Conservation (phyloP, 2,329 filamentous ascomycete genomes). For the Achaetomium macrosporum region DNA sequence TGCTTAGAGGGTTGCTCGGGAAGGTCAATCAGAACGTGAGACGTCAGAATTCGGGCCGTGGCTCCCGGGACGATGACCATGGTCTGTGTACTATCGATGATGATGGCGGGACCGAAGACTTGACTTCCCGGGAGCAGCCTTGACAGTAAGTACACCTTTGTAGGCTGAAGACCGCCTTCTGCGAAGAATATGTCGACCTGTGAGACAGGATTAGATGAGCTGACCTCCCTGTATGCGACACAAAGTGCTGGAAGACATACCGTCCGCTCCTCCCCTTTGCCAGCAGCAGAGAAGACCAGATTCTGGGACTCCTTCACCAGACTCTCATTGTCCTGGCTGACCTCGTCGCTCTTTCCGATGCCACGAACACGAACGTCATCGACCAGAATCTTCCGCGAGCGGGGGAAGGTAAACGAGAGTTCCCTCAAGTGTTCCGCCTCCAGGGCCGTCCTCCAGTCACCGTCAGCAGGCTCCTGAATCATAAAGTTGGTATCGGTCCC, state of each 20-base stretch:
- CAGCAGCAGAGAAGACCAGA: slow-evolving; percentile 27
- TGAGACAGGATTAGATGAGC: no score
- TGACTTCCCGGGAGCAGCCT: slow-evolving; percentile 66
- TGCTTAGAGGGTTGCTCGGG: slow-evolving; percentile 36
- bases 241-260: no score
- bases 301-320: slow-evolving; percentile 74
- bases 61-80: slow-evolving; percentile 81
- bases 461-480: slow-evolving; percentile 67
- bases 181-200: slow-evolving; percentile 59
- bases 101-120: slow-evolving; percentile 73
- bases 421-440: slow-evolving; percentile 84
- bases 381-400: slow-evolving; percentile 73
- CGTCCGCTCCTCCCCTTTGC: slow-evolving; percentile 49
- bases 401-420: slow-evolving; percentile 81
- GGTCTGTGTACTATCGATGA: slow-evolving; percentile 84
- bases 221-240: no score
- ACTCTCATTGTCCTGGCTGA: slow-evolving; percentile 70
- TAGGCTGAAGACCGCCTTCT: slow-evolving; percentile 69
- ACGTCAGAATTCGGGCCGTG: slow-evolving; percentile 70
- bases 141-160: slow-evolving; percentile 76
- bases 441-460: slow-evolving; percentile 76
- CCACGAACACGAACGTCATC: slow-evolving; percentile 85
- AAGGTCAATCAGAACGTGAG: slow-evolving; percentile 84
- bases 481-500: slow-evolving; percentile 89
- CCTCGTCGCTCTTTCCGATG: slow-evolving; percentile 69